phyloP scores from a whole-genome alignment of 2,329 filamentous ascomycete genomes.

The Trichoderma arundinaceum region DNA sequence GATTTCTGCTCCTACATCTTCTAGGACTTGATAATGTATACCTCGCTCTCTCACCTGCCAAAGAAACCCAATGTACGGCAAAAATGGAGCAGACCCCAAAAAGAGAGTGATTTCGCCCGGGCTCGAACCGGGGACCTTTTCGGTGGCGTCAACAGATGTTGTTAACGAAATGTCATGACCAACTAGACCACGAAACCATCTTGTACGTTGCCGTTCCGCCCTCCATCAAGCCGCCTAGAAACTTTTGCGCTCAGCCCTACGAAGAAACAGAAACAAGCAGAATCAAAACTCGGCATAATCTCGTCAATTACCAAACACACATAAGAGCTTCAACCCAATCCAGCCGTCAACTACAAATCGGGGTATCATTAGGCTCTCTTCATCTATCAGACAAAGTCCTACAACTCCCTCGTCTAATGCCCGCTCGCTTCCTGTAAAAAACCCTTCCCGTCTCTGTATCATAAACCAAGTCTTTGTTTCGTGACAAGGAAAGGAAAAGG shows the following conservation, averaged over 20 bases:
- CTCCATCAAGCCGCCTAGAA: neutral
- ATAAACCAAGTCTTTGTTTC: slow-evolving; percentile 29
- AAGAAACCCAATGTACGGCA: neutral
- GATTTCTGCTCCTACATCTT: too few species aligned
- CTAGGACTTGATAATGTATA: neutral
- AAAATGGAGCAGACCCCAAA: neutral
- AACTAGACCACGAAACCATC: slow-evolving; percentile 33
- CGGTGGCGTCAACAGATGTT: slow-evolving; percentile 31
- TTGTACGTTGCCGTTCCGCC: neutral
- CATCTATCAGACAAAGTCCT: slow-evolving; percentile 36
- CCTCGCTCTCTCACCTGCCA: too few species aligned
- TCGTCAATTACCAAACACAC: neutral
- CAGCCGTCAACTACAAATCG: slow-evolving; percentile 34
- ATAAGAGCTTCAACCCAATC: slow-evolving; percentile 3
- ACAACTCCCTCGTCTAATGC: slow-evolving; percentile 27
- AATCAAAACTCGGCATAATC: neutral
- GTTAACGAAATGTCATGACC: slow-evolving; percentile 33
- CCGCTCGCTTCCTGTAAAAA: slow-evolving; percentile 18
- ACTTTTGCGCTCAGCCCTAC: neutral
- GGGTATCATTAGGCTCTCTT: slow-evolving; percentile 50
- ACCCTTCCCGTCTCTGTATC: slow-evolving; percentile 27
- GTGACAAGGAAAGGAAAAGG: slow-evolving; percentile 5
- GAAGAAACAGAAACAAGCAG: neutral
- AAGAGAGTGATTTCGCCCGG: slow-evolving; percentile 31
- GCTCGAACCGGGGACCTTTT: slow-evolving; percentile 34